Evolutionary conservation across 768 basidiomycete genomes (phyloP).

Genomic region (Russula brevipes): DNA sequence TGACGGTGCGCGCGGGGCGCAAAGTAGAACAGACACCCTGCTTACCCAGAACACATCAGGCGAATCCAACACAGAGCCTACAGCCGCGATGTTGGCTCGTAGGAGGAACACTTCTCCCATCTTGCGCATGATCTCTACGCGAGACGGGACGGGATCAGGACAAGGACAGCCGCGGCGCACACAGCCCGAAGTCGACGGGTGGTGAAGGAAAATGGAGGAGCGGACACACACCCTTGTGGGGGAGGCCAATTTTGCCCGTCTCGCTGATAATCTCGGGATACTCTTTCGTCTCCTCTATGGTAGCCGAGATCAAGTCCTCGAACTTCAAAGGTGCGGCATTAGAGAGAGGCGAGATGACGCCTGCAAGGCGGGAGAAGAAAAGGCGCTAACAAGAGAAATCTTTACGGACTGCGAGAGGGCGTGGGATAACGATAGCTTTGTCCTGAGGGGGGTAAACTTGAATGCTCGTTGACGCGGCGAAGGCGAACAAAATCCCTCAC

Average conservation of each 20-base stretch:
- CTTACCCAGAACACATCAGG: slow-evolving; percentile 94
- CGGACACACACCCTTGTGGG: slow-evolving; percentile 58
- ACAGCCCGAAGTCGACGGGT: neutral
- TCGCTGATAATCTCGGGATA: slow-evolving; percentile 91
- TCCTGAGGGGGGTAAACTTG: slow-evolving; percentile 48
- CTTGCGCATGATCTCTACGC: slow-evolving; percentile 90
- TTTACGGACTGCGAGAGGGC: slow-evolving; percentile 95
- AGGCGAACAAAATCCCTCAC: slow-evolving; percentile 43
- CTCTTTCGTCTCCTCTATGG: slow-evolving; percentile 95
- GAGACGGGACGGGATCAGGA: neutral
- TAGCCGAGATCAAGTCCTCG: slow-evolving; percentile 85
- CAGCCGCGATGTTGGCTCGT: slow-evolving; percentile 90
- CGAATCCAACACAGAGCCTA: slow-evolving; percentile 94
- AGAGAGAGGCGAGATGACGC: neutral
- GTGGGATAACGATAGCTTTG: slow-evolving; percentile 91
- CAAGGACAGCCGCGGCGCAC: too few relatives aligned
- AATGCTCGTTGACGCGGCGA: slow-evolving; percentile 9
- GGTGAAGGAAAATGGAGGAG: neutral
- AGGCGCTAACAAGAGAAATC: slow-evolving; percentile 69
- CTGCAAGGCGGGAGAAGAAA: neutral
- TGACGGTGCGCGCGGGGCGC: neutral
- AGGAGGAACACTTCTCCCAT: slow-evolving; percentile 93
- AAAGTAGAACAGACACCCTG: neutral
- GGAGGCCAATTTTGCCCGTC: slow-evolving; percentile 90
- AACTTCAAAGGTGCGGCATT: slow-evolving; percentile 46